Evolutionary conservation across 1,139 yeast genomes (phyloP), one percentile per base, ranked within the genome.

Genomic region (Pichia sp.): DNA sequence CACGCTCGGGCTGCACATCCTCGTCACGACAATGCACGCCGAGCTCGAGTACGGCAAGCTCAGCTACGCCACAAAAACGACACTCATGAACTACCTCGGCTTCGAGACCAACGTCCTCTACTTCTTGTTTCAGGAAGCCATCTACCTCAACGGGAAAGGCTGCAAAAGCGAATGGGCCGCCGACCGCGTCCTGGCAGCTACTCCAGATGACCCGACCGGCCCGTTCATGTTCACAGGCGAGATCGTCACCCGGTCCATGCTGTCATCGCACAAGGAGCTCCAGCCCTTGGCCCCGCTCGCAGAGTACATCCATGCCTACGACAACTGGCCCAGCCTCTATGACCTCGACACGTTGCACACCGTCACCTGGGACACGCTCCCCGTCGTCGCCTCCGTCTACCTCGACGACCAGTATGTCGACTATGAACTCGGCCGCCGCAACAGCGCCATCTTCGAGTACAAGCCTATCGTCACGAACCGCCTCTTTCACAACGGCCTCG

Each of bases 71-170:
- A 68, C 75, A 0, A 70, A 79, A 54, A 58, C 55, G 16, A 45
- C 60, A 1, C 58, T 79, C 11, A 75, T 76, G 57, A 62, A 64
- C 42, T 61, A 57, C 32, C 65, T 71, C n/a, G 66, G 75, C 1
- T 81, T 79, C 62, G 85, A 81, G 55, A 75, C 84, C 2, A 80
- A 81, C 58, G 68, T 78, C 44, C 63, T 81, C 26, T 81, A 81
- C 62, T 81, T 82, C 2, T 70, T 81, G 43, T 75, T 80, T 61
- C 84, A 81, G 60, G 85, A 81, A 59, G 80, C 83, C 5, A 80
- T 81, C 16, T 81, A 81, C 61, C 71, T 79, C 59, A 81, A 79
- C 60, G 65, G 66, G 2, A 76, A 75, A 0, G 67, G 67, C 0
- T 49, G 50, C n/a, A 47, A 54, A 3, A 70, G 80, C 1, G 60